These are phyloP conservation scores for Zasmidium cellare DNA, from an alignment of 2,329 filamentous ascomycete genomes.

Conservation along the genomic window DNA sequence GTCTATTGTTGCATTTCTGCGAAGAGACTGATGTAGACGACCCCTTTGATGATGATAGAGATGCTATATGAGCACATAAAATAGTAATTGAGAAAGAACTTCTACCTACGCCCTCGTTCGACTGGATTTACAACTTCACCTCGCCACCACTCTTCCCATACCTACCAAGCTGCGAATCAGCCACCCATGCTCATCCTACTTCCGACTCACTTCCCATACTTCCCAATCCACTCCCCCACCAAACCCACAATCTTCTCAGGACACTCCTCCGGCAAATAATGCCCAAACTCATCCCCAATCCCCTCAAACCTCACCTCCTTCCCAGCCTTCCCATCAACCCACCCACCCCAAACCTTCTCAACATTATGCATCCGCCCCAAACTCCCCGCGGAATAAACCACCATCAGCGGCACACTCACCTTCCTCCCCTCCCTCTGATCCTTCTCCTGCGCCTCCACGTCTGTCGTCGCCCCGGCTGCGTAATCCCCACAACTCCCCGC, in stretches of 20 bases:
- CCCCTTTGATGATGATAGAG: background rate
- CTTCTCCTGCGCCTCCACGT: constrained; percentile 44
- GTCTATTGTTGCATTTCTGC: background rate
- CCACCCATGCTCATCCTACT: background rate
- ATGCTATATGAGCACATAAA: background rate
- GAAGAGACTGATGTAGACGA: background rate
- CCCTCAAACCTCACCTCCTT: constrained; percentile 31
- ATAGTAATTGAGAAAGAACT: background rate
- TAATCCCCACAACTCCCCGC: constrained; percentile 51
- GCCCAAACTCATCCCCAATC: constrained; percentile 41
- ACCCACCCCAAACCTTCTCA: constrained; percentile 45
- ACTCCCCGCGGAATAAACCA: constrained; percentile 46
- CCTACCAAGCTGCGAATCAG: background rate
- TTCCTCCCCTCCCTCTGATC: constrained; percentile 49
- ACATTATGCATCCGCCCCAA: constrained; percentile 47
- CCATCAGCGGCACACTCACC: constrained; percentile 43
- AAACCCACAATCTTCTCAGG: constrained; percentile 36
- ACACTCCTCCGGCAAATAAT: constrained; percentile 51
- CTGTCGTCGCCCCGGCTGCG: constrained; percentile 43
- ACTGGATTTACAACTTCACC: background rate
- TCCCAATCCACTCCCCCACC: constrained; percentile 28
- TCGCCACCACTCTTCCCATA: background rate
- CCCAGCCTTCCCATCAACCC: constrained; percentile 37
- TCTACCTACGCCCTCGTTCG: background rate
- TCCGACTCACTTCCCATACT: constrained; percentile 11